Conservation (phyloP, 73 alveolate species). For the Stentor coeruleus region DNA sequence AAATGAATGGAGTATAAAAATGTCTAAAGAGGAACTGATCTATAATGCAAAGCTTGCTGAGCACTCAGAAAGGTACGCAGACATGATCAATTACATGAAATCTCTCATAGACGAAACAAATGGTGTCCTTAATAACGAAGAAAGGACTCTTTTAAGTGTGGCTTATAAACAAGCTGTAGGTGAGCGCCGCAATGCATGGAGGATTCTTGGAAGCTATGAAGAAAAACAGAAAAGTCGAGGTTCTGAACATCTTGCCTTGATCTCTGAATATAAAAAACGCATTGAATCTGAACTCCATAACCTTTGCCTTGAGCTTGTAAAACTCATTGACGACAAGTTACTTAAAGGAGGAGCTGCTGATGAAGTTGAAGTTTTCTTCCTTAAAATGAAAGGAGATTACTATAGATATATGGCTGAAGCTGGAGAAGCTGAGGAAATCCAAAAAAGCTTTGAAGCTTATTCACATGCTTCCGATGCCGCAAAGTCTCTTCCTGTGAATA, state of each 20-base stretch:
- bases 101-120: slow-evolving; percentile 43
- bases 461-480: slow-evolving; percentile 35
- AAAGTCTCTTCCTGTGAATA: slow-evolving; percentile 28
- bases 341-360: slow-evolving; percentile 25
- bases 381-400: slow-evolving; percentile 59
- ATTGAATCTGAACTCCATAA: slow-evolving; percentile 40
- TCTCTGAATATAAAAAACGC: slow-evolving; percentile 42
- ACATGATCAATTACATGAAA: slow-evolving; percentile 56
- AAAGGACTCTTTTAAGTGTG: slow-evolving; percentile 55
- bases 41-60: slow-evolving; percentile 66
- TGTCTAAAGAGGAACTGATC: slow-evolving; percentile 45
- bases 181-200: slow-evolving; percentile 54
- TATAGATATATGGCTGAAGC: slow-evolving; percentile 59
- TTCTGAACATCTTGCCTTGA: slow-evolving; percentile 25
- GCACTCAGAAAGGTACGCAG: slow-evolving; percentile 51
- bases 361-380: slow-evolving; percentile 43
- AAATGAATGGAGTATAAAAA: too few species aligned
- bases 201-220: slow-evolving; percentile 55
- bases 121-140: slow-evolving; percentile 37
- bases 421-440: slow-evolving; percentile 41
- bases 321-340: slow-evolving; percentile 25
- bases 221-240: slow-evolving; percentile 33
- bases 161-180: slow-evolving; percentile 45
- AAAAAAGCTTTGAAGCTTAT: slow-evolving; percentile 44
- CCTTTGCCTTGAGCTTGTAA: slow-evolving; percentile 31